These are phyloP conservation scores for Brachypodium distachyon DNA, from an alignment of 202 grass and related monocot species.

Conservation along the genomic window DNA sequence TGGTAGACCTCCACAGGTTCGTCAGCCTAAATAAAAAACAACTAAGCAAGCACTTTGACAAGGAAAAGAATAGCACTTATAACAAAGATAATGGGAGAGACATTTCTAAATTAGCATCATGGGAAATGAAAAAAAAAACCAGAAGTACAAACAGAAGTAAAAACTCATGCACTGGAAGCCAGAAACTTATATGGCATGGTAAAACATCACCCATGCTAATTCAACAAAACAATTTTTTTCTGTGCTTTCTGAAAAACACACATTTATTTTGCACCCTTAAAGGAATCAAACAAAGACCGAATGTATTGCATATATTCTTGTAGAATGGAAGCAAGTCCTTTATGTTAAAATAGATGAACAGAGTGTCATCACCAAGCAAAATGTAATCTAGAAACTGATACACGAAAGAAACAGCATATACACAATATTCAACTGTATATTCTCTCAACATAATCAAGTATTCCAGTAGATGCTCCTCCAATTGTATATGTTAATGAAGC, in stretches of 20 bases:
- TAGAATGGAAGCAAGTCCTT: not conserved
- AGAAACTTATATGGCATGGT: not conserved
- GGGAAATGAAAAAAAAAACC: not conserved
- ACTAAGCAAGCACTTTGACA: not conserved
- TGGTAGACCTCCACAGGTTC: slow-evolving; percentile 73
- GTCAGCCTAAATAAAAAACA: slow-evolving; percentile 45
- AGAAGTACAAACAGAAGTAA: not conserved
- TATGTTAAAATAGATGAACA: not conserved
- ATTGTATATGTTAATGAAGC: not conserved
- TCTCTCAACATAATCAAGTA: not conserved
- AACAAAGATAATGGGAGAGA: not conserved
- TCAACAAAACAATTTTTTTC: not conserved
- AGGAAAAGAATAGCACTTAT: not conserved
- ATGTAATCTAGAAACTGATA: not conserved
- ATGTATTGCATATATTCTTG: not conserved
- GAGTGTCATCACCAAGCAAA: not conserved
- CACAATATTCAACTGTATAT: not conserved
- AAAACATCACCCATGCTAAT: not conserved
- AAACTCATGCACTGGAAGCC: not conserved
- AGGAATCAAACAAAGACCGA: not conserved
- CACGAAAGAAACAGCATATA: too few relatives aligned
- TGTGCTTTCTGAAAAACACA: not conserved
- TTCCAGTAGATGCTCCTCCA: not conserved
- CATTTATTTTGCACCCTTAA: not conserved
- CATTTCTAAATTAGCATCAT: not conserved